These are phyloP conservation scores for Oryza officinalis DNA, from an alignment of 176 grass and related monocot genomes.

Conservation along the genomic window DNA sequence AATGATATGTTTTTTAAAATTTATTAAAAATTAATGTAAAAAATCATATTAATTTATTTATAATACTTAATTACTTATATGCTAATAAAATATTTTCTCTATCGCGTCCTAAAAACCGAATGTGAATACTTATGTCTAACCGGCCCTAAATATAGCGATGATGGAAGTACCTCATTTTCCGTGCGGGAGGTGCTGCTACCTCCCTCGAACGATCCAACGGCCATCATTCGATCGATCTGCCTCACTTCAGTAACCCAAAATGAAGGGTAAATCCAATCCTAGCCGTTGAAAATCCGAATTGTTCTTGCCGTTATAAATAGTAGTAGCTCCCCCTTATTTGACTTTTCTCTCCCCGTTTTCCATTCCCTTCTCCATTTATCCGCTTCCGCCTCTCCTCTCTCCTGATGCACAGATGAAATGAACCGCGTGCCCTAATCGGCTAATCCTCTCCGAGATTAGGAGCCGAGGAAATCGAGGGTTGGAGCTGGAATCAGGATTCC, in stretches of 20 bases:
- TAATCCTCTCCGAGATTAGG: conserved; percentile 23
- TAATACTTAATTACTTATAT: too few species aligned
- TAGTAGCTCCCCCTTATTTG: conserved; percentile 19
- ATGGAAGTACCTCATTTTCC: too few species aligned
- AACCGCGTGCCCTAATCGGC: neutral
- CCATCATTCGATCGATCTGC: neutral
- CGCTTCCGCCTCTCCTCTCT: neutral
- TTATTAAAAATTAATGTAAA: too few species aligned
- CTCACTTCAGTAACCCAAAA: too few species aligned
- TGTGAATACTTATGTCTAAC: too few species aligned
- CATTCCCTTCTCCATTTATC: conserved; percentile 34
- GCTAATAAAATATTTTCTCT: too few species aligned
- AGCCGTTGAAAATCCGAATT: conserved; percentile 14
- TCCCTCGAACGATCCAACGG: neutral
- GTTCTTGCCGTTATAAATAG: conserved; percentile 29
- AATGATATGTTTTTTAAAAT: too few species aligned
- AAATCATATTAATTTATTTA: too few species aligned
- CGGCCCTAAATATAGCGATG: too few species aligned
- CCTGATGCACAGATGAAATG: neutral
- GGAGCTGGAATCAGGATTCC: conserved; percentile 16
- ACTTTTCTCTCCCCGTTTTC: conserved; percentile 30
- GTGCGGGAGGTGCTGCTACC: too few species aligned
- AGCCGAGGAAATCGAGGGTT: neutral
- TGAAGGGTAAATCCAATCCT: neutral
- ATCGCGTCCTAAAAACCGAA: too few species aligned